Base-by-base conservation (phyloP, 2,329 filamentous ascomycete genomes). In the Ilyonectria robusta region DNA sequence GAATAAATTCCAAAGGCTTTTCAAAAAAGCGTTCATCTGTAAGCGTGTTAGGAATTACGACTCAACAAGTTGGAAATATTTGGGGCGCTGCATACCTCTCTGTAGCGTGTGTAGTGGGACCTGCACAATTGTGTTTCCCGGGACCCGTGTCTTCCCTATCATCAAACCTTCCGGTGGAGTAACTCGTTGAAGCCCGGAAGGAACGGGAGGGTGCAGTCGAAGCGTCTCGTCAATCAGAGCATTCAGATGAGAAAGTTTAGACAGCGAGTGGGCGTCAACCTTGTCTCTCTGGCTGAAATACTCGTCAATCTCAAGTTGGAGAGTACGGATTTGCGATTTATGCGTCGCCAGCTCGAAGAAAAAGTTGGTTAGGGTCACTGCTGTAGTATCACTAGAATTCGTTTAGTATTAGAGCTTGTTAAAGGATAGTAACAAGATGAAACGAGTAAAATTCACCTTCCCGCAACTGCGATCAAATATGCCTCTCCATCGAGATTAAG, bases 141-240 rank as follows among this genome's bases (percentile, higher is more conserved):
- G 81, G n/a, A 83, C 77, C 37, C 75, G 78, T 0, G 54, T 68
- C 0, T 77, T 75, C 1, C 73, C 79, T 6, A 84, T 72, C 5
- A 68, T 65, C 23, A 81, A 62, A 2, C 82, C 82, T 58, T 80
- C 77, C 0, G 77, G 72, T 0, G 81, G 81, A 1, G 81, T 83
- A 13, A 77, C 65, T 2, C 81, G 73, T 40, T 77, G 73, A 10
- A 78, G 40, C 4, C 78, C 79, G 2, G 75, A 57, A 9, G 54
- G 60, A 7, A 63, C 46, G 1, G 60, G 44, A 2, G 60, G 60
- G n/a, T 44, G 46, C 8, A 63, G 23, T 0, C 60, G 53, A 4
- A 63, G 53, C 4, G 60, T 58, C 26, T 57, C 53, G 17, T 57
- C 44, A 26, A 57, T 62, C 1, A 42, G 9, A 15, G 78, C 81